Evolutionary conservation across 768 basidiomycete genomes (phyloP).

Genomic region (Zangia roseola): DNA sequence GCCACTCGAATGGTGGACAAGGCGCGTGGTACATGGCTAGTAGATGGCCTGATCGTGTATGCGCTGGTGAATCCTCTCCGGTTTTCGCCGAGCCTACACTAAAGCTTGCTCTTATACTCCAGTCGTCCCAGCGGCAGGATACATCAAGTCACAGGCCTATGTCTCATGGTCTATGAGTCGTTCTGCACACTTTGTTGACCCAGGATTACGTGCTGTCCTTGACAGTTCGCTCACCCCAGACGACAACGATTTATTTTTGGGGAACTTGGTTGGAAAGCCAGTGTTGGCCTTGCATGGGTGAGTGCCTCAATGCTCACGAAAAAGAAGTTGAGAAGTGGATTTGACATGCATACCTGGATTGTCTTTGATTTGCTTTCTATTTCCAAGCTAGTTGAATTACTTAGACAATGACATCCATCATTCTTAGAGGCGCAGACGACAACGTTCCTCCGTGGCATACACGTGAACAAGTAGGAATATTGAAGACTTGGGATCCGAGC

Average conservation of each 20-base stretch:
- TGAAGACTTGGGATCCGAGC: slow-evolving; percentile 56
- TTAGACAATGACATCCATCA: not conserved
- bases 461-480: slow-evolving; percentile 57
- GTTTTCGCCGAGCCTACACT: not conserved
- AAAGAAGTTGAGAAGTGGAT: not conserved
- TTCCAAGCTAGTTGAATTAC: not conserved
- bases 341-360: not conserved
- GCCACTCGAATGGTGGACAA: slow-evolving; percentile 94
- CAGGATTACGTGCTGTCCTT: slow-evolving; percentile 66
- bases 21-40: slow-evolving; percentile 81
- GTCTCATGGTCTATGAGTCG: slow-evolving; percentile 69
- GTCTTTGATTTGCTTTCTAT: not conserved
- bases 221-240: slow-evolving; percentile 75
- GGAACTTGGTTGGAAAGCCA: slow-evolving; percentile 70
- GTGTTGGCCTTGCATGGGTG: slow-evolving; percentile 81
- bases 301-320: slow-evolving; percentile 14
- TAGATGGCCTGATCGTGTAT: slow-evolving; percentile 72
- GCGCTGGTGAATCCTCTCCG: slow-evolving; percentile 47
- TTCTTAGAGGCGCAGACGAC: slow-evolving; percentile 66
- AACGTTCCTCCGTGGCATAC: slow-evolving; percentile 90
- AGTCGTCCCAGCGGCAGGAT: slow-evolving; percentile 80
- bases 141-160: slow-evolving; percentile 87
- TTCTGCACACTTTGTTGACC: slow-evolving; percentile 79
- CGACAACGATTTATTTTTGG: slow-evolving; percentile 84
- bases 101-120: not conserved